These are phyloP conservation scores for Trichoderma lentiforme DNA, from an alignment of 2,329 filamentous ascomycete species.

Conservation along the genomic window DNA sequence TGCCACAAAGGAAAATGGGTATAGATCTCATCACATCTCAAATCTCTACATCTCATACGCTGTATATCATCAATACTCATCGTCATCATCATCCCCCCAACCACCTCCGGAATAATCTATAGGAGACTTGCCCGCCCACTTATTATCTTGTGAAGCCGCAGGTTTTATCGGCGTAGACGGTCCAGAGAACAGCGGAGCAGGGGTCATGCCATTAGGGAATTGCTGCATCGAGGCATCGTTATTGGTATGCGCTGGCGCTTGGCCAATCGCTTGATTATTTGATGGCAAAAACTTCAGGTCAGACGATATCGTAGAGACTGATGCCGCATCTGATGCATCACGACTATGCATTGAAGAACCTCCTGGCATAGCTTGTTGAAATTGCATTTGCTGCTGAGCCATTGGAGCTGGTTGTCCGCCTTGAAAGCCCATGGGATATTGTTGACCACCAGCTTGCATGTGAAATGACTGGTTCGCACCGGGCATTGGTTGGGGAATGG, in stretches of 20 bases:
- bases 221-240: neutral
- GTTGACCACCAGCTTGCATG: neutral
- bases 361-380: neutral
- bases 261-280: neutral
- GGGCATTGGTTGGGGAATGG: neutral
- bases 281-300: neutral
- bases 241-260: neutral
- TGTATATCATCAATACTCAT: constrained; percentile 1
- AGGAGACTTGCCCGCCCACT: constrained; percentile 26
- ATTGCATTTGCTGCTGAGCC: neutral
- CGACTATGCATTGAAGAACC: neutral
- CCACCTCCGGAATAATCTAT: constrained; percentile 30
- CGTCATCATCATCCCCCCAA: constrained; percentile 26
- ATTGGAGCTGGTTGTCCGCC: constrained; percentile 1
- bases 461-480: constrained; percentile 4
- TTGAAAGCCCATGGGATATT: constrained; percentile 12
- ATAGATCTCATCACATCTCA: neutral
- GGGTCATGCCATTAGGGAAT: neutral
- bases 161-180: neutral
- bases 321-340: neutral
- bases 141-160: constrained; percentile 19
- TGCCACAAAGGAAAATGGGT: neutral
- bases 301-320: constrained; percentile 3
- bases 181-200: constrained; percentile 13
- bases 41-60: neutral